Evolutionary conservation across 192 early-diverging fungal genomes (phyloP).

Genomic region (Coemansia sp.): DNA sequence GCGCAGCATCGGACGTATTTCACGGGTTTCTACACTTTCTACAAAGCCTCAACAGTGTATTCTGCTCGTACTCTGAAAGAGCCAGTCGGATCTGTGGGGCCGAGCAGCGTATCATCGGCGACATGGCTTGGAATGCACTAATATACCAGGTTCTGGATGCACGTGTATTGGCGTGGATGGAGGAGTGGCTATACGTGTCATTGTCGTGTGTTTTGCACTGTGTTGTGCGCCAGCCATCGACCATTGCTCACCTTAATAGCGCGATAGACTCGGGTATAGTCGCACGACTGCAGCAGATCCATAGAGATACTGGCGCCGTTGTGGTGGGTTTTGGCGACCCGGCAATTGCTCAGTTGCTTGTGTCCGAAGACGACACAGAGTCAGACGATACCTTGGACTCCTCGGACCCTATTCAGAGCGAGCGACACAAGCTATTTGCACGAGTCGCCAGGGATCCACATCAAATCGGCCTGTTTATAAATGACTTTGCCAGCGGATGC

Average conservation of each 20-base stretch:
- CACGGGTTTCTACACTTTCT: conserved; percentile 7
- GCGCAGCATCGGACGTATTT: not conserved
- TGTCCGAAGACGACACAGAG: not conserved
- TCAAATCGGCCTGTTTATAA: conserved; percentile 3
- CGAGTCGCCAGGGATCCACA: not conserved
- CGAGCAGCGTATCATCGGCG: not conserved
- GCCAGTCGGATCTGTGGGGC: not conserved
- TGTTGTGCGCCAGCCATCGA: not conserved
- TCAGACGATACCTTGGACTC: not conserved
- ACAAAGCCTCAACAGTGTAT: not conserved
- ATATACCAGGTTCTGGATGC: conserved; percentile 16
- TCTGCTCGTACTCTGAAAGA: not conserved
- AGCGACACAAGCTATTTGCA: conserved; percentile 4
- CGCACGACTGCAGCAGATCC: not conserved
- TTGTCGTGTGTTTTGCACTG: conserved; percentile 22
- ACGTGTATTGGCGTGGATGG: conserved; percentile 1
- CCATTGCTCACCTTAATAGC: not conserved
- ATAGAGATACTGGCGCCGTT: not conserved
- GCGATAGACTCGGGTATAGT: not conserved
- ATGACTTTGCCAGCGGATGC: conserved; percentile 19
- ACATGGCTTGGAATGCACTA: conserved; percentile 34
- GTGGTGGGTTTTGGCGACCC: conserved; percentile 8
- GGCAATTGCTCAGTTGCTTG: not conserved
- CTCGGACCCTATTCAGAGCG: not conserved
- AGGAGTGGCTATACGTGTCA: conserved; percentile 29